Percentiles rank a stretch among this genome's conserved stretches.
phyloP scores from a whole-genome alignment of 192 early-diverging fungal species.

The Geranomyces michiganensis region DNA sequence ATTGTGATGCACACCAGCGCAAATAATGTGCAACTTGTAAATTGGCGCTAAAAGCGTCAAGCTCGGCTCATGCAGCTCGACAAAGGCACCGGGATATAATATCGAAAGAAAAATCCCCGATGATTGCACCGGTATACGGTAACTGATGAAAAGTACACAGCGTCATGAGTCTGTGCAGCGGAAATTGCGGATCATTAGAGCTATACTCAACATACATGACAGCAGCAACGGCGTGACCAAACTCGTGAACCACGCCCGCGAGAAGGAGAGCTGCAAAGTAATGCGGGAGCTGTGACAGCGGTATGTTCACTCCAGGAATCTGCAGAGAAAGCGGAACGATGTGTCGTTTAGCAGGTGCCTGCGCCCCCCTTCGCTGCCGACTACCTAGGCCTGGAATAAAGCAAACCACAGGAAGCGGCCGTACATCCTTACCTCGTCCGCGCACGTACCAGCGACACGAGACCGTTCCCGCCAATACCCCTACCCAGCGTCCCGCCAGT shows the following conservation, averaged over 20 bases:
- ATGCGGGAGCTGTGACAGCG: slow-evolving; percentile 66
- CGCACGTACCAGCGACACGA: slow-evolving; percentile 65
- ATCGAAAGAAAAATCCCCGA: slow-evolving; percentile 69
- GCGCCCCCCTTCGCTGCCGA: no score
- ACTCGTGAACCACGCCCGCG: slow-evolving; percentile 70
- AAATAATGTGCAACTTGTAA: slow-evolving; percentile 62
- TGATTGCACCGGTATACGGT: slow-evolving; percentile 60
- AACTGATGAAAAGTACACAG: slow-evolving; percentile 38
- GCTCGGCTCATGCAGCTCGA: slow-evolving; percentile 55
- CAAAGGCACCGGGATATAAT: slow-evolving; percentile 80
- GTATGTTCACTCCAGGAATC: slow-evolving; percentile 79
- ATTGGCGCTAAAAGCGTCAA: slow-evolving; percentile 48
- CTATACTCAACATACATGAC: slow-evolving; percentile 47
- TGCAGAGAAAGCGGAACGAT: slow-evolving; percentile 31
- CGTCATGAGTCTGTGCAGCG: neutral
- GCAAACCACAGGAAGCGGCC: no score
- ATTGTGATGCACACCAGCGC: slow-evolving; percentile 81
- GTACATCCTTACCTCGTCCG: neutral
- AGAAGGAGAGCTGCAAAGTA: slow-evolving; percentile 66
- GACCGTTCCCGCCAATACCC: slow-evolving; percentile 45
- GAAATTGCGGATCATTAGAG: neutral
- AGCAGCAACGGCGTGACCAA: slow-evolving; percentile 76
- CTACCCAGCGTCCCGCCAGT: slow-evolving; percentile 22
- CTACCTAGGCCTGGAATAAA: no score
- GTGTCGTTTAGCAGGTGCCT: no score